phyloP scores from a whole-genome alignment of 2,329 filamentous ascomycete species.

The Fusarium fujikuroi region DNA sequence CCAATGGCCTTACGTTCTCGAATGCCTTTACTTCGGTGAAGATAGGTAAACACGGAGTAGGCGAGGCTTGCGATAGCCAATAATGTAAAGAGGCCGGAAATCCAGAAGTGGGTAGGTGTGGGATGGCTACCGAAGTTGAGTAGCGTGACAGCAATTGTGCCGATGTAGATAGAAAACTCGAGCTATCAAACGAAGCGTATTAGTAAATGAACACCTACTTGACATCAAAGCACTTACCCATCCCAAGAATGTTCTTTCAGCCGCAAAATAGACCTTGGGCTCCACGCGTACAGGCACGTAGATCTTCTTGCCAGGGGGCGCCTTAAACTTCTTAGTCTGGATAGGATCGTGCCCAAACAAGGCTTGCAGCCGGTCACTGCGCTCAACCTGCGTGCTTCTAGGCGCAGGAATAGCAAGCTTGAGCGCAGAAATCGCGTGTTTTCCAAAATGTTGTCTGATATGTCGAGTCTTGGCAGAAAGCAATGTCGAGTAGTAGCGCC shows the following conservation, averaged over 20 bases:
- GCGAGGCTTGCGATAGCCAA: slow-evolving; percentile 81
- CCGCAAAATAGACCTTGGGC: slow-evolving; percentile 97
- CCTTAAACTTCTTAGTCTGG: slow-evolving; percentile 71
- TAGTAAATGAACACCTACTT: neutral
- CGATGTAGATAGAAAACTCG: slow-evolving; percentile 95
- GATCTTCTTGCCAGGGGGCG: slow-evolving; percentile 87
- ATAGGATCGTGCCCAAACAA: slow-evolving; percentile 67
- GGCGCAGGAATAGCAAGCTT: slow-evolving; percentile 66
- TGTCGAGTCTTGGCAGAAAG: slow-evolving; percentile 57
- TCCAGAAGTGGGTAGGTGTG: slow-evolving; percentile 69
- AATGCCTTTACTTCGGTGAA: slow-evolving; percentile 89
- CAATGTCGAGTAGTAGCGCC: slow-evolving; percentile 76
- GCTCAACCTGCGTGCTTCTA: slow-evolving; percentile 64
- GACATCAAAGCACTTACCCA: slow-evolving; percentile 71
- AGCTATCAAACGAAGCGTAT: slow-evolving; percentile 63
- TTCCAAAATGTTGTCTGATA: slow-evolving; percentile 56
- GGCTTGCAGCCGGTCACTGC: slow-evolving; percentile 63
- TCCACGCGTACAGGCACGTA: slow-evolving; percentile 96
- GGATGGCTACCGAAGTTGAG: slow-evolving; percentile 80
- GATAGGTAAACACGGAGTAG: slow-evolving; percentile 85
- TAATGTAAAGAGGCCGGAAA: slow-evolving; percentile 82
- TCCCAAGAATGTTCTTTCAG: slow-evolving; percentile 93
- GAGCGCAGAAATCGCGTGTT: slow-evolving; percentile 56
- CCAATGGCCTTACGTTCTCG: slow-evolving; percentile 83
- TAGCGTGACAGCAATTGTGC: slow-evolving; percentile 84